Percentiles rank a stretch among this genome's conserved stretches.
phyloP scores from a whole-genome alignment of 768 basidiomycete species.

The Mycena haematopus region DNA sequence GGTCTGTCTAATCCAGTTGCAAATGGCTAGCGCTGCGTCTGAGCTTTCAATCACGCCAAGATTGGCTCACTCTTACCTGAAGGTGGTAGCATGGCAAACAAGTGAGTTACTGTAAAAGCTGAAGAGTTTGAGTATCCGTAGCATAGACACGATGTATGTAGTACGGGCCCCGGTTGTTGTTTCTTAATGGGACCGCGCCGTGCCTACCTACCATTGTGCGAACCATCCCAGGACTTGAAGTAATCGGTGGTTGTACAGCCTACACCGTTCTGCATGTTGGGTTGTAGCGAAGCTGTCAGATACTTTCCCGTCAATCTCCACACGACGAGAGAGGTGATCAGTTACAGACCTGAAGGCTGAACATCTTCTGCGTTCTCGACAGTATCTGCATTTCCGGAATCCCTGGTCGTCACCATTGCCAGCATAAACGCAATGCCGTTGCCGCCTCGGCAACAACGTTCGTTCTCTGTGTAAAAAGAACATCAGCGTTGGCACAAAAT shows the following conservation, averaged over 20 bases:
- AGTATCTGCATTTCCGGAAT: conserved; percentile 43
- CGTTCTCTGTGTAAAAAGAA: conserved; percentile 49
- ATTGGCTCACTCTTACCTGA: no score
- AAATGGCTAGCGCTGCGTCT: no score
- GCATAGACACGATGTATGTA: no score
- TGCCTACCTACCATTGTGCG: conserved; percentile 19
- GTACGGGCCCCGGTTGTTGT: no score
- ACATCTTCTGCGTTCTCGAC: conserved; percentile 59
- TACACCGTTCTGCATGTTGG: conserved; percentile 60
- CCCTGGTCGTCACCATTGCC: not conserved
- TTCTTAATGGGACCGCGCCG: no score
- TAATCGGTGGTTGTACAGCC: conserved; percentile 7
- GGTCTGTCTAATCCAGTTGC: no score
- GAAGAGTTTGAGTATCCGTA: no score
- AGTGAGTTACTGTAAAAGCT: no score
- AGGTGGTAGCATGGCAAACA: no score
- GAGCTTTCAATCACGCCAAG: no score
- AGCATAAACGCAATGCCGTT: conserved; percentile 61
- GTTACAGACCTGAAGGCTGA: conserved; percentile 42
- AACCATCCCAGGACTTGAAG: conserved; percentile 24
- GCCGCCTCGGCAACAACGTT: conserved; percentile 61
- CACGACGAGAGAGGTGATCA: not conserved
- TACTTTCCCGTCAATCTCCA: not conserved
- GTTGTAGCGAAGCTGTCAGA: no score
- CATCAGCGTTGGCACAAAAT: not conserved